Base-by-base conservation (phyloP, 2,329 filamentous ascomycete species). In the Fusarium duplospermum region DNA sequence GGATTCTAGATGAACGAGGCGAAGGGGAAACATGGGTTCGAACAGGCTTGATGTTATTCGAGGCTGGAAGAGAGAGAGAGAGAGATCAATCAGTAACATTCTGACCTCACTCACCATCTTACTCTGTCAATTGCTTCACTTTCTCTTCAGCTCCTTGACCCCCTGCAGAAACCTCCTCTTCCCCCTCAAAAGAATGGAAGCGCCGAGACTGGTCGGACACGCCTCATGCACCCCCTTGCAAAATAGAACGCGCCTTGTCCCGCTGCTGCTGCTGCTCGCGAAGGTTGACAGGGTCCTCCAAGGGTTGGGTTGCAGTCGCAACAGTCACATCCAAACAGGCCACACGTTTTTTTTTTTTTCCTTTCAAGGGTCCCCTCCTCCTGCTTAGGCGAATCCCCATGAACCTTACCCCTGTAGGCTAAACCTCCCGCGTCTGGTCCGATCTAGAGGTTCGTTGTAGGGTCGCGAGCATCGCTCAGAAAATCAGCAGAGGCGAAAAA, bases 381-480 rank as follows among this genome's bases (percentile, higher is more conserved):
- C 27, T 14, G 16, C 20, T 47, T 42, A 65, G 24, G 31, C 57
- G 27, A 71, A 33, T 64, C 60, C 58, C 40, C 69, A 57, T 62
- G 57, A 36, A 57, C 29, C 54, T 33, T 71, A 66, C 69, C 75
- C 75, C 74, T 77, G 75, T 63, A 58, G 40, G 62, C 71, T 73
- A 67, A 61, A 74, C 60, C 70, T 71, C 66, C 68, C 63, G 65
- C n/a, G 71, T 65, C 67, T 77, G 76, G 77, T 70, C 67, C 78
- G 79, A 80, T 80, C 79, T 67, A 33, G 66, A 76, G 66, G 61
- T 22, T 57, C 62, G 62, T 64, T 67, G 71, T 70, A 62, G 52
- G 56, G 69, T 52, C 68, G 66, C 79, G 72, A 64, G 62, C 45
- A 80, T 80, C 79, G 78, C 58, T 27, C 27, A 66, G 9, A 27